These are phyloP conservation scores for Gossypium ekmanianum DNA, from an alignment of 345 rosid genomes.

Conservation along the genomic window DNA sequence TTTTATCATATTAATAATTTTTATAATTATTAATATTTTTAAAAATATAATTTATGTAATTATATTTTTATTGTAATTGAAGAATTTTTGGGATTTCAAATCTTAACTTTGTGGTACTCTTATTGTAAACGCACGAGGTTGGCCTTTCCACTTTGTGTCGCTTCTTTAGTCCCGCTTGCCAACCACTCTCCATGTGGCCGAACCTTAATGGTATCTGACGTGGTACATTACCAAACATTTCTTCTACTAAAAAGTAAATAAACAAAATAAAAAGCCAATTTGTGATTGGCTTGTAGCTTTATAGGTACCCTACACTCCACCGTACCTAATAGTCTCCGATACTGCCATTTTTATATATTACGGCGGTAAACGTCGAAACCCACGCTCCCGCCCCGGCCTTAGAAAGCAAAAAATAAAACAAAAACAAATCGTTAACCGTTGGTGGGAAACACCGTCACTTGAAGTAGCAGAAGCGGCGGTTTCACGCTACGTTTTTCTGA, in stretches of 20 bases:
- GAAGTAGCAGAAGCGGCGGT: constrained; percentile 19
- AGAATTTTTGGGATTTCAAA: too few species aligned
- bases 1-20: too few species aligned
- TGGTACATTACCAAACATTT: background rate
- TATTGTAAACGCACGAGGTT: background rate
- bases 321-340: background rate
- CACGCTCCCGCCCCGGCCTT: background rate
- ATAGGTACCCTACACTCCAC: background rate
- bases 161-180: background rate
- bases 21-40: too few species aligned
- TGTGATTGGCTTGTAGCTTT: constrained; percentile 1
- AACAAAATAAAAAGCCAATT: background rate
- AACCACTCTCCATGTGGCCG: constrained; percentile 1
- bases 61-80: too few species aligned
- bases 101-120: background rate
- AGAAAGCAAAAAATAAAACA: background rate
- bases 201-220: background rate
- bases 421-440: background rate
- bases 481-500: constrained; percentile 19
- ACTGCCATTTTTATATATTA: background rate
- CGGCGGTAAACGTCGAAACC: constrained; percentile 9
- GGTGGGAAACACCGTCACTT: constrained; percentile 7
- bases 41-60: too few species aligned
- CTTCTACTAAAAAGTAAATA: background rate
- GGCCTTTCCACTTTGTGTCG: background rate